phyloP scores from a whole-genome alignment of 2,329 filamentous ascomycete genomes.

The Aspergillus awamori region DNA sequence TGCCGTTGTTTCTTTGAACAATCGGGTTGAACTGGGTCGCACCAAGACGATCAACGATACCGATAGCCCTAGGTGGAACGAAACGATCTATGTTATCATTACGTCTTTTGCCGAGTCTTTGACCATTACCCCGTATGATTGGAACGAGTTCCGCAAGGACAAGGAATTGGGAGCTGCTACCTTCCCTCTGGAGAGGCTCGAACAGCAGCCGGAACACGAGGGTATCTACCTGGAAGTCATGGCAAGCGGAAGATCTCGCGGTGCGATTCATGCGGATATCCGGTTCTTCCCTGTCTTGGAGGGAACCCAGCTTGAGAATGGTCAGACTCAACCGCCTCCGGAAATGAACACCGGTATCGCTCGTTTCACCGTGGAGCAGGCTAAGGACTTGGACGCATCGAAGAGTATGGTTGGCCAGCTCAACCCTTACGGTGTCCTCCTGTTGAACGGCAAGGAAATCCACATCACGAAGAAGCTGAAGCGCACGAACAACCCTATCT shows the following conservation, averaged over 20 bases:
- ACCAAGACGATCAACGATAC: conserved; percentile 89
- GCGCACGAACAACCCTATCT: conserved; percentile 96
- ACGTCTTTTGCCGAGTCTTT: conserved; percentile 87
- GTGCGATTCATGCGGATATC: conserved; percentile 77
- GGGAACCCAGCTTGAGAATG: conserved; percentile 66
- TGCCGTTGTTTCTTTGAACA: conserved; percentile 79
- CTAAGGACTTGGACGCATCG: conserved; percentile 89
- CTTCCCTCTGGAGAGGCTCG: conserved; percentile 80
- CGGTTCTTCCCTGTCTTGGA: conserved; percentile 94
- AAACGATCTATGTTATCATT: conserved; percentile 93
- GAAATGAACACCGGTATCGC: conserved; percentile 93
- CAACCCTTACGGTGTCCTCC: conserved; percentile 84
- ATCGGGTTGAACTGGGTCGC: conserved; percentile 75
- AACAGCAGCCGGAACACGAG: conserved; percentile 75
- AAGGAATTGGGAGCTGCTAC: conserved; percentile 89
- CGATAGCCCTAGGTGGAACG: conserved; percentile 88
- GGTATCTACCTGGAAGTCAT: conserved; percentile 84
- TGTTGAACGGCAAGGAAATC: conserved; percentile 90
- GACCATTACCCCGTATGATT: conserved; percentile 84
- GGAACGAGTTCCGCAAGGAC: conserved; percentile 94
- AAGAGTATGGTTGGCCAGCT: conserved; percentile 91
- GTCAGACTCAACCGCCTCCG: conserved; percentile 76
- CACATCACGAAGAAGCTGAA: conserved; percentile 91
- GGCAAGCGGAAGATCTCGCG: conserved; percentile 80
- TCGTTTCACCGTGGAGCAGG: conserved; percentile 90